phyloP scores from a whole-genome alignment of 805 yeast genomes.

The Candida nitratophila region DNA sequence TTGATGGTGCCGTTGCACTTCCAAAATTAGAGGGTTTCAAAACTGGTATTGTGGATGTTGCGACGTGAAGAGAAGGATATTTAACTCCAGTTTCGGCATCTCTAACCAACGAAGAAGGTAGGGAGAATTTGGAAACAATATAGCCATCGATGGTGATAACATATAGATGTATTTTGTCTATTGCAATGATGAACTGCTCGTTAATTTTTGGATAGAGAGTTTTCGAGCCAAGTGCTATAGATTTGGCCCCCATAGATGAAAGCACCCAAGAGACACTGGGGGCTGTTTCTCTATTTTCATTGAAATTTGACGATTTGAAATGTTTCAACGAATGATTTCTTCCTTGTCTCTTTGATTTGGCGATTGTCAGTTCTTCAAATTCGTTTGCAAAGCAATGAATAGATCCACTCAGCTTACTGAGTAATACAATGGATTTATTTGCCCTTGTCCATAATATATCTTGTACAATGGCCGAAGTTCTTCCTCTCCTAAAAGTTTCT shows the following conservation, averaged over 20 bases:
- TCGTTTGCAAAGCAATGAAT: slow-evolving; percentile 55
- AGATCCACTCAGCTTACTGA: slow-evolving; percentile 49
- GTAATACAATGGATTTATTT: slow-evolving; percentile 38
- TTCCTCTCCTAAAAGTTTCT: slow-evolving; percentile 57
- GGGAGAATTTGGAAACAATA: slow-evolving; percentile 31
- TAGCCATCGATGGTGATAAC: slow-evolving; percentile 32
- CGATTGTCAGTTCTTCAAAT: slow-evolving; percentile 1
- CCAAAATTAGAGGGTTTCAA: too few relatives aligned
- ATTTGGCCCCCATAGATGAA: slow-evolving; percentile 19
- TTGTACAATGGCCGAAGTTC: slow-evolving; percentile 47
- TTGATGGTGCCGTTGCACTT: too few relatives aligned
- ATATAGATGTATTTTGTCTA: slow-evolving; percentile 24
- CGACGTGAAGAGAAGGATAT: too few relatives aligned
- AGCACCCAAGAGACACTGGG: slow-evolving; percentile 15
- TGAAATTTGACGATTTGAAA: slow-evolving; percentile 13
- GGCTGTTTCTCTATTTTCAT: slow-evolving; percentile 4
- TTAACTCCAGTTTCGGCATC: too few relatives aligned
- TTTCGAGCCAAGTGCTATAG: background rate
- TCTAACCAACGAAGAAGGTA: slow-evolving; percentile 32
- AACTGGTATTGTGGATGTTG: too few relatives aligned
- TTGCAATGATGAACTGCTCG: background rate
- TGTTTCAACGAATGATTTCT: slow-evolving; percentile 2
- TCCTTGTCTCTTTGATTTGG: background rate
- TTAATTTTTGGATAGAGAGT: background rate
- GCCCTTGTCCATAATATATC: slow-evolving; percentile 47